Conservation (phyloP, 371 early-diverging fungal species). For the Lichtheimia hyalospora region DNA sequence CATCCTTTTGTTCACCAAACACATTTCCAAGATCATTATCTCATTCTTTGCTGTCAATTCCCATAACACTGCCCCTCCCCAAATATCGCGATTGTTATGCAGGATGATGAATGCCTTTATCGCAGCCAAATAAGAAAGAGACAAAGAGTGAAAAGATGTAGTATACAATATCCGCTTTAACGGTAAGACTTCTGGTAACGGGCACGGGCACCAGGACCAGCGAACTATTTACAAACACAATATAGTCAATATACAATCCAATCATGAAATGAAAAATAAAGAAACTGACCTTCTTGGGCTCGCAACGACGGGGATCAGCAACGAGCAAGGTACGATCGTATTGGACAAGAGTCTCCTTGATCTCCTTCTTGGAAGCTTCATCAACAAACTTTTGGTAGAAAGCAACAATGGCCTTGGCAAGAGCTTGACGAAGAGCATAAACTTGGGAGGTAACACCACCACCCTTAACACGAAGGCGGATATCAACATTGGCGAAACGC, state of each 20-base stretch:
- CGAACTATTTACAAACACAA: constrained; percentile 65
- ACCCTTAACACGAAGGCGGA: constrained; percentile 97
- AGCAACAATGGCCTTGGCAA: constrained; percentile 99
- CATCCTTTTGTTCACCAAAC: no score
- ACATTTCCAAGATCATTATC: no score
- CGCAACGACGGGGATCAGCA: constrained; percentile 99
- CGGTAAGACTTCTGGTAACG: constrained; percentile 98
- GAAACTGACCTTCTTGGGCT: constrained; percentile 94
- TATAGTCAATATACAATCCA: background rate
- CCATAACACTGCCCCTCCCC: no score
- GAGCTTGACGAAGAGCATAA: constrained; percentile 99
- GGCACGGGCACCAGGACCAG: constrained; percentile 99
- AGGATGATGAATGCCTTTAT: constrained; percentile 2
- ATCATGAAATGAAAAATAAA: background rate
- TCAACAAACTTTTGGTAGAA: constrained; percentile 99
- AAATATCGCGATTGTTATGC: no score
- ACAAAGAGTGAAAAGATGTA: constrained; percentile 3
- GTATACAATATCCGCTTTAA: constrained; percentile 52
- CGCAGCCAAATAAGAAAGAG: background rate
- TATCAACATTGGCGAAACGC: constrained; percentile 95
- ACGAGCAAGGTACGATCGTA: constrained; percentile 99
- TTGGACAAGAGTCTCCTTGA: constrained; percentile 93
- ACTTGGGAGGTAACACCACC: constrained; percentile 99
- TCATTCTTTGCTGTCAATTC: no score
- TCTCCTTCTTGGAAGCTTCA: constrained; percentile 99